These are phyloP conservation scores for Lodderomyces orthopsilosis DNA, from an alignment of 1,139 yeast species.

Conservation along the genomic window DNA sequence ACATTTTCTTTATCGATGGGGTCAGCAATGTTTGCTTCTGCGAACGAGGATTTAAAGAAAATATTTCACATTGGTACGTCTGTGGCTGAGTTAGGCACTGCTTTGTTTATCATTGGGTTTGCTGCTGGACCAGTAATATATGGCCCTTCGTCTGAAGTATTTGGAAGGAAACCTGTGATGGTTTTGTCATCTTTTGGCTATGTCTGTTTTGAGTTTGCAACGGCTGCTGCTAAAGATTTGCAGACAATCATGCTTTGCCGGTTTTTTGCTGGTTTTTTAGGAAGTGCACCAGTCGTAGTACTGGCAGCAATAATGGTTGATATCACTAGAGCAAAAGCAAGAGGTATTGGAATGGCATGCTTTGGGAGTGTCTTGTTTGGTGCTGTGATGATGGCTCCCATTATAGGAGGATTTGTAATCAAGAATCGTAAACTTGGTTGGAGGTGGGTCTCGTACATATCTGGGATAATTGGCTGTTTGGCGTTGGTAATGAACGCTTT, in stretches of 20 bases:
- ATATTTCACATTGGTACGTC: slow-evolving; percentile 31
- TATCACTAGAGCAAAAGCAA: slow-evolving; percentile 34
- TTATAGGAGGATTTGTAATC: slow-evolving; percentile 34
- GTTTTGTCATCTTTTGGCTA: slow-evolving; percentile 29
- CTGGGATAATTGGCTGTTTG: slow-evolving; percentile 45
- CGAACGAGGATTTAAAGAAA: slow-evolving; percentile 20
- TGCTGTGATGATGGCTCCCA: slow-evolving; percentile 46
- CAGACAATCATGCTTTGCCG: slow-evolving; percentile 40
- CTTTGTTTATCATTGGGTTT: slow-evolving; percentile 41
- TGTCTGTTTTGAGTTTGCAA: slow-evolving; percentile 34
- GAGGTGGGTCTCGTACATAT: slow-evolving; percentile 59
- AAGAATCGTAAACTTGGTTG: slow-evolving; percentile 41
- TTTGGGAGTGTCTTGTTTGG: slow-evolving; percentile 40
- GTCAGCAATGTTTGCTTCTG: slow-evolving; percentile 38
- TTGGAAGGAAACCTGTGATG: slow-evolving; percentile 33
- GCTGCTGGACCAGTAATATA: slow-evolving; percentile 43
- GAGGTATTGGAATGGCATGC: slow-evolving; percentile 29
- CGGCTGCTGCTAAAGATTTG: slow-evolving; percentile 35
- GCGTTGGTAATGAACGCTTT: slow-evolving; percentile 39
- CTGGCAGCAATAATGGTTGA: slow-evolving; percentile 44
- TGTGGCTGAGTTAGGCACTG: slow-evolving; percentile 36
- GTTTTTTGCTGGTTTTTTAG: slow-evolving; percentile 39
- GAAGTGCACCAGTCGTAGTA: slow-evolving; percentile 41
- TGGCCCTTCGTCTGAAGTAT: slow-evolving; percentile 43
- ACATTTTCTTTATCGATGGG: slow-evolving; percentile 47